Evolutionary conservation across 495 filamentous ascomycete species (phyloP).

Genomic region (Aspergillus coremiiformis): DNA sequence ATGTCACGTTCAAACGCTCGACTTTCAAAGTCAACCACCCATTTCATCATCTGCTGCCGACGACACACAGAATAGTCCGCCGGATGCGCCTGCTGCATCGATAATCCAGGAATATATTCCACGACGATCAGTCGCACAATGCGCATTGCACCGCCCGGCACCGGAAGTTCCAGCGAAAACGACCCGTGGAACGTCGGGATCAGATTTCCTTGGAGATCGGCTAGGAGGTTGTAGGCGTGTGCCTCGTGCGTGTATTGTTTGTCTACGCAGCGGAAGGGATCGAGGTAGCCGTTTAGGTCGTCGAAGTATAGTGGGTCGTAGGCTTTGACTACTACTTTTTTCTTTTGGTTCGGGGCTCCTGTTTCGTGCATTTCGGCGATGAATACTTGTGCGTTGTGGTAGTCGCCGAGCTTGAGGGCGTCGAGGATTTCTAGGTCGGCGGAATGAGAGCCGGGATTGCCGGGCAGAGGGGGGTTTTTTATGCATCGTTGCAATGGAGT

Average conservation of each 20-base stretch:
- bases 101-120: slow-evolving; percentile 7
- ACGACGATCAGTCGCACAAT: slow-evolving; percentile 15
- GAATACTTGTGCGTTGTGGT: slow-evolving; percentile 7
- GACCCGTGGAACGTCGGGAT: slow-evolving; percentile 12
- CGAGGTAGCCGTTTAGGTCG: slow-evolving; percentile 2
- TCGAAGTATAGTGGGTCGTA: slow-evolving; percentile 15
- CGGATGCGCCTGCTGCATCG: slow-evolving; percentile 4
- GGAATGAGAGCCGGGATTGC: not conserved
- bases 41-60: slow-evolving; percentile 11
- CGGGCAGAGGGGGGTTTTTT: slow-evolving; percentile 1
- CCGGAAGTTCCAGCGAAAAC: slow-evolving; percentile 7
- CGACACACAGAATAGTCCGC: not conserved
- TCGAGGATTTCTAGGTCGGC: not conserved
- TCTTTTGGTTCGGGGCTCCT: not conserved
- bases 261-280: slow-evolving; percentile 9
- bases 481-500: slow-evolving; percentile 1
- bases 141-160: not conserved
- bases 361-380: not conserved
- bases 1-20: slow-evolving; percentile 2
- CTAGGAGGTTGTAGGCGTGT: slow-evolving; percentile 2
- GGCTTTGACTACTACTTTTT: slow-evolving; percentile 10
- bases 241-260: slow-evolving; percentile 12
- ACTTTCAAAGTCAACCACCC: slow-evolving; percentile 10
- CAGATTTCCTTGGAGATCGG: slow-evolving; percentile 4
- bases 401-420: slow-evolving; percentile 1